Evolutionary conservation across 495 filamentous ascomycete genomes (phyloP).

Genomic region (Polyplosphaeria fusca): DNA sequence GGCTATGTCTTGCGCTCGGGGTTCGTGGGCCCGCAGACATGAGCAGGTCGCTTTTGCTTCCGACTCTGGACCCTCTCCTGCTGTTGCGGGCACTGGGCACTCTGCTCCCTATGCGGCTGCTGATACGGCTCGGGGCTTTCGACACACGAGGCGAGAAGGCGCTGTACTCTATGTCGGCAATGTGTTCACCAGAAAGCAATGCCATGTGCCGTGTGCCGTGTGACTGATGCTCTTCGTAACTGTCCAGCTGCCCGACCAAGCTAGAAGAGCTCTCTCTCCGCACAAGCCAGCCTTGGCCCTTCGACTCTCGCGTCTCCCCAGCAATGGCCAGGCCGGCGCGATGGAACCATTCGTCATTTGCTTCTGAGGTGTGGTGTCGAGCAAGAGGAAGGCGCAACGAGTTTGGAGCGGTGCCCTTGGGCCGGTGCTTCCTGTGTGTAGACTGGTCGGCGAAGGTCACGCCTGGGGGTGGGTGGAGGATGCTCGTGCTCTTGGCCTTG

Average conservation of each 20-base stretch:
- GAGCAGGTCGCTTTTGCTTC: conserved; percentile 32
- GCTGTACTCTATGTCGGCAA: conserved; percentile 26
- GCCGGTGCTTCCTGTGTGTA: conserved; percentile 16
- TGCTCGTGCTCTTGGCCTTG: conserved; percentile 41
- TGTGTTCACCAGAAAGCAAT: conserved; percentile 29
- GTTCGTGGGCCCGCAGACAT: conserved; percentile 31
- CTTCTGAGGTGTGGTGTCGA: conserved; percentile 26
- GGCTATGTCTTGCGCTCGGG: conserved; percentile 15
- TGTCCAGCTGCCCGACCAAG: conserved; percentile 28
- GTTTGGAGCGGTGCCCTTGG: conserved; percentile 12
- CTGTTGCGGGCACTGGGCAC: conserved; percentile 33
- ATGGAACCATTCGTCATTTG: conserved; percentile 41
- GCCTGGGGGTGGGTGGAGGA: conserved; percentile 22
- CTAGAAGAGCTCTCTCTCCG: conserved; percentile 38
- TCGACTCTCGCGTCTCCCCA: conserved; percentile 38
- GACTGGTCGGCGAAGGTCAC: conserved; percentile 10
- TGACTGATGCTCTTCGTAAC: conserved; percentile 29
- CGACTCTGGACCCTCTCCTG: conserved; percentile 34
- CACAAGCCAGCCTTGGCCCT: conserved; percentile 44
- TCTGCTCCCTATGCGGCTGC: conserved; percentile 36
- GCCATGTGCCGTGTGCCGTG: conserved; percentile 22
- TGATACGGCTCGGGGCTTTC: conserved; percentile 18
- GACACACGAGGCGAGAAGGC: conserved; percentile 31
- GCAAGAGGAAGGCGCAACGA: conserved; percentile 3
- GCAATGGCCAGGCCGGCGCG: conserved; percentile 40